A percentile compares a stretch with the other conserved stretches of the same genome.
These are phyloP conservation scores for Vitis amurensis DNA, from an alignment of 164 flowering plant genomes.

Conservation along the genomic window DNA sequence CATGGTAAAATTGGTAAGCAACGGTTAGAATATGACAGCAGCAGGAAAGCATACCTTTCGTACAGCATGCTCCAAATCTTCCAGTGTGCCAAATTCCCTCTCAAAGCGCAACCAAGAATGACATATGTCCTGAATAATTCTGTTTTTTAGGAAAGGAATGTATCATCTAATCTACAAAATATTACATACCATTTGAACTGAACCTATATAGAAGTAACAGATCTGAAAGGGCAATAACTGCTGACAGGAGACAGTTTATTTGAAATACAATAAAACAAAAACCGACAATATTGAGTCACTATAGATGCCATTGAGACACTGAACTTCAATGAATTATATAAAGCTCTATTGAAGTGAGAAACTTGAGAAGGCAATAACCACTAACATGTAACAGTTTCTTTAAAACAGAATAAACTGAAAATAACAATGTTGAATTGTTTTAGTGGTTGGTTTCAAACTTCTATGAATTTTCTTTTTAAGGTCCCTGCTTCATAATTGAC, in stretches of 20 bases:
- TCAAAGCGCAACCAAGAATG: conserved; percentile 91
- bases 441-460: too few relatives aligned
- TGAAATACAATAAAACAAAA: too few relatives aligned
- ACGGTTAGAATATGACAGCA: background rate
- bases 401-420: too few relatives aligned
- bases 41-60: conserved; percentile 56
- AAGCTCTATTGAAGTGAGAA: background rate
- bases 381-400: too few relatives aligned
- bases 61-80: conserved; percentile 70
- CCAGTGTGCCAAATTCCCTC: conserved; percentile 82
- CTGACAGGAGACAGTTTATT: too few relatives aligned
- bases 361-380: background rate
- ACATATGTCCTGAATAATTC: conserved; percentile 92
- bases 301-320: too few relatives aligned
- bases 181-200: conserved; percentile 13
- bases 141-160: conserved; percentile 62
- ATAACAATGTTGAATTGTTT: too few relatives aligned
- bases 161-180: conserved; percentile 52
- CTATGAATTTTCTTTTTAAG: too few relatives aligned
- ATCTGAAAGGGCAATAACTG: background rate
- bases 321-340: too few relatives aligned
- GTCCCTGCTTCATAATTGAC: too few relatives aligned
- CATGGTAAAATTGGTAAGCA: background rate
- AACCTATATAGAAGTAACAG: background rate
- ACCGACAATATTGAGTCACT: too few relatives aligned